Base-by-base conservation (phyloP, 352 stramenopile species). In the Phytophthora podocarpi region DNA sequence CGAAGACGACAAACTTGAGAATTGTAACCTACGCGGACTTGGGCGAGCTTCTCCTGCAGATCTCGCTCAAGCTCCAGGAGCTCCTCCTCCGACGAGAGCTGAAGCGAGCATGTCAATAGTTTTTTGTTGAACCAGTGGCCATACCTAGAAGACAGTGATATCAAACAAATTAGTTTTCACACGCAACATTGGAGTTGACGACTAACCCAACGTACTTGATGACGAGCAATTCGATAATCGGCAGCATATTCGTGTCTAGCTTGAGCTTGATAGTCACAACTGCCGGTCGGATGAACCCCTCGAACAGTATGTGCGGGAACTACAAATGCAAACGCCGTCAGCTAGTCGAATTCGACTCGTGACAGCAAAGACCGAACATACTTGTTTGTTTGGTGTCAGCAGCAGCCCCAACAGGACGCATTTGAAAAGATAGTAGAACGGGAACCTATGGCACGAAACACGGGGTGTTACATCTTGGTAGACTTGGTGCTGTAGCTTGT, bases 371-470 rank as follows among this genome's bases (percentile, higher is more conserved):
- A 28, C 4, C 10, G 23, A 23, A 31, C 30, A 3, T 46, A 86
- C 82, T 37, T 91, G 85, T 43, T 78, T 80, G 50, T 75, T 83
- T 32, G 82, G 82, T 31, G 72, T 72, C 36, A 91, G 60, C 52
- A 90, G 42, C 12, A 91, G 62, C 2, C 71, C 78, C 24, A 89
- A 55, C 20, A 89, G 58, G 34, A 68, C 35, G 41, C 80, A 87
- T 64, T 91, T 91, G 80, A 86, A 86, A 16, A 91, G 54, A 50
- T 89, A 91, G 64, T 85, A 91, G 37, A 91, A 88, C 18, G 82
- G 82, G 26, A 91, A 73, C 77, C 77, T 83, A 27, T 15, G 24
- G 16, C 9, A 47, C 8, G 48, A 43, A 50, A 24, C 9, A 10
- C 6, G 26, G 23, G 9, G 24, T 2, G 24, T 60, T 60, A 52